Evolutionary conservation across 2,329 filamentous ascomycete genomes (phyloP).

Genomic region (Aspergillus novofumigatus): DNA sequence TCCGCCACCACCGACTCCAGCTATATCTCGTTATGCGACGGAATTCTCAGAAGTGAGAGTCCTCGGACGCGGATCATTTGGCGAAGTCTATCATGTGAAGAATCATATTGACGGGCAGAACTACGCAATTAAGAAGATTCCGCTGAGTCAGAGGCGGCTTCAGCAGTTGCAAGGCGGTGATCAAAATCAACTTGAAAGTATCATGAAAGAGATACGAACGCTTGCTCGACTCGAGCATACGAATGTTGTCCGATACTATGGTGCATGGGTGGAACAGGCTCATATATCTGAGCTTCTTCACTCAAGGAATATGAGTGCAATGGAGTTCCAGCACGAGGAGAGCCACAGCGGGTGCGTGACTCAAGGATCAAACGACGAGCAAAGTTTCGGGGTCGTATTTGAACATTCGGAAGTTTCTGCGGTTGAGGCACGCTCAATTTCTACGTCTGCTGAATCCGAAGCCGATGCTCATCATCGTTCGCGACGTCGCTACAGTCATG

Average conservation of each 20-base stretch:
- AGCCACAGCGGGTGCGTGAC: constrained; percentile 13
- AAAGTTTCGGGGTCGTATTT: constrained; percentile 39
- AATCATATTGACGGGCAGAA: constrained; percentile 58
- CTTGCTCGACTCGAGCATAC: constrained; percentile 60
- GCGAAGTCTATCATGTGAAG: constrained; percentile 58
- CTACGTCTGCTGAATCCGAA: constrained; percentile 15
- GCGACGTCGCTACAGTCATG: constrained; percentile 29
- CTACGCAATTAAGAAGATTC: constrained; percentile 65
- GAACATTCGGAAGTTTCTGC: constrained; percentile 32
- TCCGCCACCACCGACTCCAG: constrained; percentile 18
- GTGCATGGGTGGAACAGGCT: constrained; percentile 58
- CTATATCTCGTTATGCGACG: constrained; percentile 43
- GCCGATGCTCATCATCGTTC: constrained; percentile 15
- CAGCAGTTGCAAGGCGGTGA: constrained; percentile 50
- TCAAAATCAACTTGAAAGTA: constrained; percentile 51
- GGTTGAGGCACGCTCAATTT: constrained; percentile 17
- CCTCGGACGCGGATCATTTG: constrained; percentile 63
- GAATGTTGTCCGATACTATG: constrained; percentile 64
- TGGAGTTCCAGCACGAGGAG: constrained; percentile 10
- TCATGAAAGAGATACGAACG: constrained; percentile 59
- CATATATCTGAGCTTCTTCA: constrained; percentile 20
- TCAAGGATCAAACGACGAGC: constrained; percentile 19
- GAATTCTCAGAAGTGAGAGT: constrained; percentile 53
- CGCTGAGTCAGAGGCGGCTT: constrained; percentile 50
- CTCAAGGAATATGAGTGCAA: constrained; percentile 2